These are phyloP conservation scores for Malbranchea zuffiana DNA, from an alignment of 2,329 filamentous ascomycete genomes.

Conservation along the genomic window DNA sequence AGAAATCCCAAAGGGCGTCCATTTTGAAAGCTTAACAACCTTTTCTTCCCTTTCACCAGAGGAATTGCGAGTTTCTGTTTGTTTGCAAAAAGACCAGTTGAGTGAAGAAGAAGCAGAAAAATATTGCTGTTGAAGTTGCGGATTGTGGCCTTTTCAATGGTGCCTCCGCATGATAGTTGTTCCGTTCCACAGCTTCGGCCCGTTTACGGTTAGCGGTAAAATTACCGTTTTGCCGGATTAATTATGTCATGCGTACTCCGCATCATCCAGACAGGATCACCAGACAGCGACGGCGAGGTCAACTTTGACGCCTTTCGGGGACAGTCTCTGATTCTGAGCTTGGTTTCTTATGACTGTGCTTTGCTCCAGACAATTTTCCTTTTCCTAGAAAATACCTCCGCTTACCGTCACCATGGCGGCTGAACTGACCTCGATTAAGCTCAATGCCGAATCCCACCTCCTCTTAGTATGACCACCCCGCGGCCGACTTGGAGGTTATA, in stretches of 20 bases:
- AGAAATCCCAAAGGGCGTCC: constrained; percentile 55
- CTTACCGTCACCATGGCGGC: constrained; percentile 33
- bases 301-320: too few species aligned
- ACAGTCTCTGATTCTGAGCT: too few species aligned
- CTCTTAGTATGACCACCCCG: constrained; percentile 41
- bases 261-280: too few species aligned
- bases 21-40: constrained; percentile 27
- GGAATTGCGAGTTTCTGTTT: not conserved
- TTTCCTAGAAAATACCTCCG: too few species aligned
- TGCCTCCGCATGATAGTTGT: too few species aligned
- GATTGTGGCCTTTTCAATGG: constrained; percentile 6
- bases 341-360: too few species aligned
- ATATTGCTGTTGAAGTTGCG: not conserved
- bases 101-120: not conserved
- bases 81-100: not conserved
- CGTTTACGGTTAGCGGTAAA: too few species aligned
- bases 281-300: too few species aligned
- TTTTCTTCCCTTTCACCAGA: not conserved
- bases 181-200: too few species aligned
- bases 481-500: not conserved
- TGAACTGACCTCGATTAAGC: constrained; percentile 38
- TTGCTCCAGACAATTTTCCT: too few species aligned
- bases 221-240: too few species aligned
- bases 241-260: too few species aligned
- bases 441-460: constrained; percentile 41